Conservation (phyloP, 2,329 filamentous ascomycete species). For the Metarhizium sp. region DNA sequence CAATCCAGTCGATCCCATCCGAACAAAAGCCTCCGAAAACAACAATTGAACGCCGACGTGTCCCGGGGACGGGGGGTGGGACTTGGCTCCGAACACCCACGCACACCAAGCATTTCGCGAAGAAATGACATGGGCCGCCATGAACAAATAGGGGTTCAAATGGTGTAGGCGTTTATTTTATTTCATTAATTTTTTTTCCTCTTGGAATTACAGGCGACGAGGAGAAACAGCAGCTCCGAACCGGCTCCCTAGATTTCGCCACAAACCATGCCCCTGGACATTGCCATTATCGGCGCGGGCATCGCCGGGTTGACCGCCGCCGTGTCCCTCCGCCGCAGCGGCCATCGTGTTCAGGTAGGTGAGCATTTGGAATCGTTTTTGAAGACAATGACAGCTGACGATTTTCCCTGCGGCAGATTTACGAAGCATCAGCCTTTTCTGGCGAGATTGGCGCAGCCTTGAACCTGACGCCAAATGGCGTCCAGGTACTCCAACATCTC, state of each 20-base stretch:
- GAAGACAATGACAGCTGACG: not conserved
- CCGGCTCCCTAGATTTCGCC: not conserved
- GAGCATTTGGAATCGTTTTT: not conserved
- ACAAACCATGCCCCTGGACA: not conserved
- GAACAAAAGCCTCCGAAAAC: no score
- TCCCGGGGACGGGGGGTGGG: no score
- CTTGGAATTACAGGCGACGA: not conserved
- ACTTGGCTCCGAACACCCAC: no score
- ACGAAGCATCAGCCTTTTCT: slow-evolving; percentile 2
- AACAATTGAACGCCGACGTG: no score
- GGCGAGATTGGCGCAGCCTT: slow-evolving; percentile 6
- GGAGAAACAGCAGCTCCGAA: not conserved
- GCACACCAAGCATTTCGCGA: not conserved
- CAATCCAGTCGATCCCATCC: no score
- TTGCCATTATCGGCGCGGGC: slow-evolving; percentile 2
- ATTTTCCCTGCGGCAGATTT: not conserved
- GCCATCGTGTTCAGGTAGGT: slow-evolving; percentile 1
- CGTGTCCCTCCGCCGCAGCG: not conserved
- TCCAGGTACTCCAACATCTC: not conserved
- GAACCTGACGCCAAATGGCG: slow-evolving; percentile 4
- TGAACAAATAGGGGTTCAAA: not conserved
- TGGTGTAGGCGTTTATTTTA: not conserved
- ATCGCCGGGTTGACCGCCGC: slow-evolving; percentile 5
- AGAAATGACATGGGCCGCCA: not conserved
- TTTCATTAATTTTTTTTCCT: not conserved